Conservation (phyloP, 2,329 filamentous ascomycete genomes). For the Epichloe sp. region DNA sequence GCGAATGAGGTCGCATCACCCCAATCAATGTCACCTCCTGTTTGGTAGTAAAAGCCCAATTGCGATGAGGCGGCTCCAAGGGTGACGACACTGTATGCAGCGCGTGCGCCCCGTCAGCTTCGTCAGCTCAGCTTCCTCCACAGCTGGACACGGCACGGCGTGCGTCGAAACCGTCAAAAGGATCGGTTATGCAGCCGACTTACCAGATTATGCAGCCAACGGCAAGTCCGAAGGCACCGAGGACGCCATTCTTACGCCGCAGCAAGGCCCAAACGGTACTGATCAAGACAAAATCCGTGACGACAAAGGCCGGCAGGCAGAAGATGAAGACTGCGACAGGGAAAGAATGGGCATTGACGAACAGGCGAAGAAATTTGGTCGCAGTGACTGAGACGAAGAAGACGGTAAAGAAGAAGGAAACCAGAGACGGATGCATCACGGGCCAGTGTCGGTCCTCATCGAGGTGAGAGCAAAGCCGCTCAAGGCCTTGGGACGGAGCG, state of each 20-base stretch:
- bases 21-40: slow-evolving; percentile 21
- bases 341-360: slow-evolving; percentile 14
- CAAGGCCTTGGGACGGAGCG: background rate
- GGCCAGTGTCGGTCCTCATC: slow-evolving; percentile 2
- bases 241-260: slow-evolving; percentile 11
- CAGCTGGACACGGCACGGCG: background rate
- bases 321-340: slow-evolving; percentile 16
- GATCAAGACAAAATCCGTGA: slow-evolving; percentile 16
- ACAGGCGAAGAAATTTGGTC: slow-evolving; percentile 17
- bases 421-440: slow-evolving; percentile 9
- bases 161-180: too few species aligned
- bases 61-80: slow-evolving; percentile 18
- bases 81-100: slow-evolving; percentile 14
- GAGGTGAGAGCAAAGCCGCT: background rate
- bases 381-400: slow-evolving; percentile 16
- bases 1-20: slow-evolving; percentile 18
- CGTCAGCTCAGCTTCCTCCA: background rate
- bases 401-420: slow-evolving; percentile 16
- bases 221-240: slow-evolving; percentile 10
- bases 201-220: slow-evolving; percentile 15
- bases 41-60: slow-evolving; percentile 19
- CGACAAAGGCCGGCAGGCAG: slow-evolving; percentile 19
- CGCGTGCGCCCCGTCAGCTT: background rate
- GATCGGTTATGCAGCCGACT: slow-evolving; percentile 4
- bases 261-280: slow-evolving; percentile 14